Percentiles rank a stretch among this genome's conserved stretches.
These are phyloP conservation scores for Kipferlia bialata DNA, from an alignment of 78 protist species.

Conservation along the genomic window DNA sequence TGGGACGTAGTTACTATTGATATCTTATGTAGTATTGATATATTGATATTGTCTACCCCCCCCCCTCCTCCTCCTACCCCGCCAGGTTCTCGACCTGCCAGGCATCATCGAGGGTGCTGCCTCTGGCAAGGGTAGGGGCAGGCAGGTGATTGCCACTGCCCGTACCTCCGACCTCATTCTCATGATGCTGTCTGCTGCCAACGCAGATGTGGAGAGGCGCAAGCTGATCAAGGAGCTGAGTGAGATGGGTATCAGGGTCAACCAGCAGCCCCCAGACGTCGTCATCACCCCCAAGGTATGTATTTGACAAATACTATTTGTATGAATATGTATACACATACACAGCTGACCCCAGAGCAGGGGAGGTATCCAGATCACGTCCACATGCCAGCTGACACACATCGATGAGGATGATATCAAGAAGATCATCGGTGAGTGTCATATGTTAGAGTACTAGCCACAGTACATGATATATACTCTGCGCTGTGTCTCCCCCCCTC, in stretches of 20 bases:
- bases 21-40: too few species aligned
- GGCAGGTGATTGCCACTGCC: constrained; percentile 51
- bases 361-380: constrained; percentile 79
- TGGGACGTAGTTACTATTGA: too few species aligned
- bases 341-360: too few species aligned
- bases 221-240: constrained; percentile 44
- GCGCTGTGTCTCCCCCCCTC: too few species aligned
- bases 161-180: constrained; percentile 49
- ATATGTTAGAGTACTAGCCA: too few species aligned
- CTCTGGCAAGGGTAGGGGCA: constrained; percentile 52
- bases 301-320: too few species aligned
- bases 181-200: constrained; percentile 56
- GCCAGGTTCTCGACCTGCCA: constrained; percentile 63
- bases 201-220: constrained; percentile 30
- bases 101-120: constrained; percentile 80
- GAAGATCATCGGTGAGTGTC: constrained; percentile 56
- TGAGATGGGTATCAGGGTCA: constrained; percentile 49
- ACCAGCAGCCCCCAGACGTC: constrained; percentile 43
- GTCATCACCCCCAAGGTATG: too few species aligned
- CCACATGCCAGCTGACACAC: constrained; percentile 22
- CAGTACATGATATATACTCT: too few species aligned
- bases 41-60: too few species aligned
- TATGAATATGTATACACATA: too few species aligned
- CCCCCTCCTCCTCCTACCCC: too few species aligned
- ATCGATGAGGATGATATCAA: constrained; percentile 3